Percentiles rank a stretch among this genome's conserved stretches.
Conservation (phyloP, 2,329 filamentous ascomycete species). For the Diplodia intermedia region DNA sequence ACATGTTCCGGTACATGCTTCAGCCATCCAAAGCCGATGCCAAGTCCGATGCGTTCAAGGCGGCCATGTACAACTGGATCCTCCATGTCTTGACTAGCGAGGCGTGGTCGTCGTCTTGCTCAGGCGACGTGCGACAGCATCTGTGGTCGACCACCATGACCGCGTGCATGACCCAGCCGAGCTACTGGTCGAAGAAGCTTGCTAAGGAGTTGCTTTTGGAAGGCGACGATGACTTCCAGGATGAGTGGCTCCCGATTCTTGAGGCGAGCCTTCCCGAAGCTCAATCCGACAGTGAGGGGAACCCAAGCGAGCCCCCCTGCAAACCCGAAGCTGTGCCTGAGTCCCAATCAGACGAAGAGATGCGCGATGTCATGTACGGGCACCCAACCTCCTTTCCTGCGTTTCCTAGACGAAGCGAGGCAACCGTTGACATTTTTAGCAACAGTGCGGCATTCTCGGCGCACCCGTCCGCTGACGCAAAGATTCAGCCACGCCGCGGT, state of each 20-base stretch:
- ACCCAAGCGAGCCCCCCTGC: not conserved
- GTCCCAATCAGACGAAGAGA: constrained; percentile 22
- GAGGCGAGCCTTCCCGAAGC: constrained; percentile 39
- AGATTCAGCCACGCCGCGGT: constrained; percentile 7
- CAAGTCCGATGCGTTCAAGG: constrained; percentile 29
- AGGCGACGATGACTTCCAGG: constrained; percentile 37
- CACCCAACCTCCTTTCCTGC: constrained; percentile 32
- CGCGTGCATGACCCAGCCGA: constrained; percentile 45
- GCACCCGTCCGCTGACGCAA: not conserved
- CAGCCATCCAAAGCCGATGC: constrained; percentile 35
- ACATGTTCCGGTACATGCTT: constrained; percentile 47
- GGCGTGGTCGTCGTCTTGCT: constrained; percentile 43
- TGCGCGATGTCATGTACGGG: constrained; percentile 28
- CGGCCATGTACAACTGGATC: constrained; percentile 54
- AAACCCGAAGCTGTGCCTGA: constrained; percentile 4
- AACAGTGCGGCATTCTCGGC: constrained; percentile 24
- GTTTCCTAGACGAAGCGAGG: constrained; percentile 9
- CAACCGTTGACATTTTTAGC: constrained; percentile 15
- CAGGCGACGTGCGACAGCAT: constrained; percentile 33
- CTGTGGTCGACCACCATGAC: constrained; percentile 28
- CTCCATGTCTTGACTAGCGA: constrained; percentile 54
- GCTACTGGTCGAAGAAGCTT: constrained; percentile 48
- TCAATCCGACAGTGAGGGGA: constrained; percentile 18
- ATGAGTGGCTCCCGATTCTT: constrained; percentile 45
- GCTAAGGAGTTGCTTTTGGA: constrained; percentile 43